These are phyloP conservation scores for Neurospora intermedia DNA, from an alignment of 495 filamentous ascomycete genomes.

Conservation along the genomic window DNA sequence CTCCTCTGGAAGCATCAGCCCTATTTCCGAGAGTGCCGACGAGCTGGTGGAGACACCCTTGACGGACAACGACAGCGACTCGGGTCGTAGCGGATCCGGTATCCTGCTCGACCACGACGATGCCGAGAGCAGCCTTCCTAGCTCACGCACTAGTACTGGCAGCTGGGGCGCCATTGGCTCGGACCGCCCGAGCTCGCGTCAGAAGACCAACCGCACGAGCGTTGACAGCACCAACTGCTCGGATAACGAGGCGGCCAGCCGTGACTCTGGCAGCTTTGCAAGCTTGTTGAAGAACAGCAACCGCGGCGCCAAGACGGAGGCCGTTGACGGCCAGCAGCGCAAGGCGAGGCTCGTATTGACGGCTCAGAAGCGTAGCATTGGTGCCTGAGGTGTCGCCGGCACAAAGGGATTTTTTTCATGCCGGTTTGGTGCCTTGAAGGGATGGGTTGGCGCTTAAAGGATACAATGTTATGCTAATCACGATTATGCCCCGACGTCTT, in stretches of 20 bases:
- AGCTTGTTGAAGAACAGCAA: slow-evolving; percentile 46
- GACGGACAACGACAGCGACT: slow-evolving; percentile 73
- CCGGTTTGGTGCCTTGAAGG: neutral
- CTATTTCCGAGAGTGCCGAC: slow-evolving; percentile 72
- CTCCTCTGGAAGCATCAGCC: slow-evolving; percentile 71
- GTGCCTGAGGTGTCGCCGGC: slow-evolving; percentile 5
- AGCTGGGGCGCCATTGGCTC: slow-evolving; percentile 71
- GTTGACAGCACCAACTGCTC: slow-evolving; percentile 48
- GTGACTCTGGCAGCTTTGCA: slow-evolving; percentile 38
- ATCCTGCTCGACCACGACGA: slow-evolving; percentile 61
- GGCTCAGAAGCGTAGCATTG: slow-evolving; percentile 75
- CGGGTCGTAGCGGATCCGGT: slow-evolving; percentile 65
- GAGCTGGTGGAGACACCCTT: slow-evolving; percentile 56
- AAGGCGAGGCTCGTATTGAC: slow-evolving; percentile 79
- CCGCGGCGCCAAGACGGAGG: slow-evolving; percentile 32
- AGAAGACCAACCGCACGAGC: slow-evolving; percentile 51
- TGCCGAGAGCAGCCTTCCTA: slow-evolving; percentile 58
- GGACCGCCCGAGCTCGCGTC: slow-evolving; percentile 51
- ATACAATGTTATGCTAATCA: slow-evolving; percentile 25
- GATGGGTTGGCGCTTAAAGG: slow-evolving; percentile 2
- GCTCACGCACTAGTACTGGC: slow-evolving; percentile 63
- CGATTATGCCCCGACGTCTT: slow-evolving; percentile 24
- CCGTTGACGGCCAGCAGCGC: slow-evolving; percentile 57
- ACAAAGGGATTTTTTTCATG: neutral
- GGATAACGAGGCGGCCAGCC: slow-evolving; percentile 26